phyloP scores from a whole-genome alignment of 148 eudicot species.

The Talinum fruticosum region DNA sequence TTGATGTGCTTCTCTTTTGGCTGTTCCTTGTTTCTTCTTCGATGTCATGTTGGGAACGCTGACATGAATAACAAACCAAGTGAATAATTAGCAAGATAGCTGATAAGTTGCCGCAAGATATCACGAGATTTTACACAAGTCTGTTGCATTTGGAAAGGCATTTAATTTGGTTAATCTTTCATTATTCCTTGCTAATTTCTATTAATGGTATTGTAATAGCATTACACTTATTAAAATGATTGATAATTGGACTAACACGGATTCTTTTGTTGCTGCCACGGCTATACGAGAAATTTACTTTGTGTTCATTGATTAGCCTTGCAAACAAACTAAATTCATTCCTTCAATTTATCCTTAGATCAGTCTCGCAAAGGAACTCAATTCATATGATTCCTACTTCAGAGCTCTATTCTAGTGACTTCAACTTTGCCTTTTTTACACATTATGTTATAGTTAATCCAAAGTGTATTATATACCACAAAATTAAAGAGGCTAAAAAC shows the following conservation, averaged over 20 bases:
- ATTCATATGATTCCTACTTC: neutral
- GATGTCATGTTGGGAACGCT: slow-evolving; percentile 71
- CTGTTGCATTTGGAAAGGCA: neutral
- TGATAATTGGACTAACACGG: too few species aligned
- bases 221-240: neutral
- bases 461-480: neutral
- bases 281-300: neutral
- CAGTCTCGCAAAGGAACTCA: neutral
- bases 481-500: neutral
- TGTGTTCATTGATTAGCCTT: neutral
- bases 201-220: neutral
- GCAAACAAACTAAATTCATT: neutral
- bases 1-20: slow-evolving; percentile 46
- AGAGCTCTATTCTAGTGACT: neutral
- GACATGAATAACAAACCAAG: slow-evolving; percentile 19
- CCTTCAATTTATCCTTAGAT: neutral
- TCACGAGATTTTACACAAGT: neutral
- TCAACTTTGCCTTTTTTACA: neutral
- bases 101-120: neutral
- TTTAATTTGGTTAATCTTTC: neutral
- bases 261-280: too few species aligned
- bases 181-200: neutral
- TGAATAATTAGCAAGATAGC: neutral
- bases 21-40: slow-evolving; percentile 70
- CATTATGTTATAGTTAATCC: neutral